phyloP scores from a whole-genome alignment of 768 basidiomycete genomes.

The Calocera cornea region DNA sequence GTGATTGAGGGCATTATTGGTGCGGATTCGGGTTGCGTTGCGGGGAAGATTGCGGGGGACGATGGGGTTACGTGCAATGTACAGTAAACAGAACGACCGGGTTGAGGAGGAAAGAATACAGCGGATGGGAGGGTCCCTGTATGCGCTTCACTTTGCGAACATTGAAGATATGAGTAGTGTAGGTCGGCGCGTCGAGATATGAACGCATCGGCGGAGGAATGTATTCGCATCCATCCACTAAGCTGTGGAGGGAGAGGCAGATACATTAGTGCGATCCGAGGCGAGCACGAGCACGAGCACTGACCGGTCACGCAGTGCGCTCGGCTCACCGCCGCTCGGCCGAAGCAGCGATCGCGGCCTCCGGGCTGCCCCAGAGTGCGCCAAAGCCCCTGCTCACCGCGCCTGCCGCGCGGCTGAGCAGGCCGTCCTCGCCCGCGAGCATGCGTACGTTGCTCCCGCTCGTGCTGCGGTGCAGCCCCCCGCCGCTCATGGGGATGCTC shows the following conservation, averaged over 20 bases:
- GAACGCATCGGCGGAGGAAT: background rate
- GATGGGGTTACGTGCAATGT: conserved; percentile 3
- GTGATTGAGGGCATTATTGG: background rate
- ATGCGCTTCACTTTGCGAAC: conserved; percentile 1
- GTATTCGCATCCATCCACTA: background rate
- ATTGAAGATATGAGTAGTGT: conserved; percentile 1
- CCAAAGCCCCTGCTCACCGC: background rate
- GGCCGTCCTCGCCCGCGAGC: conserved; percentile 2
- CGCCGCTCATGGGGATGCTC: background rate
- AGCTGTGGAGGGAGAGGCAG: background rate
- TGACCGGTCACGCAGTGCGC: background rate
- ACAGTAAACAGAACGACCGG: background rate
- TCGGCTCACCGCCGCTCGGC: background rate
- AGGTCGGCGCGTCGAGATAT: background rate
- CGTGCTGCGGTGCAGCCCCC: conserved; percentile 1
- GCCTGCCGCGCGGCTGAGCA: background rate
- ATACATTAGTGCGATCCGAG: background rate
- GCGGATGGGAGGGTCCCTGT: background rate
- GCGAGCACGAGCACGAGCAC: background rate
- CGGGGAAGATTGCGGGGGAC: background rate
- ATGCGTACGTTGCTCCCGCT: background rate
- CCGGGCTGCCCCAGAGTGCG: conserved; percentile 2
- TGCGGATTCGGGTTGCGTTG: background rate
- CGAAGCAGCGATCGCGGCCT: background rate
- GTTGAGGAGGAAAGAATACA: background rate